These are phyloP conservation scores for Fusarium drepaniforme DNA, from an alignment of 2,329 filamentous ascomycete species.

Conservation along the genomic window DNA sequence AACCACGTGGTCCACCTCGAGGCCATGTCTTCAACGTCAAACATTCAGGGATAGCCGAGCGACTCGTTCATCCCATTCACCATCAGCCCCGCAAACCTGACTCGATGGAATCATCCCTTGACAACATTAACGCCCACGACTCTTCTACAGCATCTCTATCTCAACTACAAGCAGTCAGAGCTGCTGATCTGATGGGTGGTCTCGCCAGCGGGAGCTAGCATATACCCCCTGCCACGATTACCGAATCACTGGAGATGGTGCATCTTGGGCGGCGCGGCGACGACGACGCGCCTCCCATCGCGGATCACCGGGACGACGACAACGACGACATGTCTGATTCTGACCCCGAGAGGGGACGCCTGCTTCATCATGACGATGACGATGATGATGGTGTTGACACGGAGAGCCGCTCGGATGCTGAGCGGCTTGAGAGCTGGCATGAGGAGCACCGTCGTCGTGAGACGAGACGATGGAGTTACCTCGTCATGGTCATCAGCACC, in stretches of 20 bases:
- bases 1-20: conserved; percentile 33
- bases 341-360: conserved; percentile 25
- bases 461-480: conserved; percentile 36
- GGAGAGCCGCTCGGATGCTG: conserved; percentile 24
- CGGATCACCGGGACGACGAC: conserved; percentile 14
- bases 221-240: conserved; percentile 28
- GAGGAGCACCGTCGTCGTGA: conserved; percentile 32
- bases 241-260: conserved; percentile 30
- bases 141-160: neutral
- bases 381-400: conserved; percentile 9
- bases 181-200: conserved; percentile 14
- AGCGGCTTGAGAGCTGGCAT: conserved; percentile 36
- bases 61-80: conserved; percentile 3
- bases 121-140: neutral
- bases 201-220: conserved; percentile 1
- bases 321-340: conserved; percentile 19
- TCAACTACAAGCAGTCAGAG: neutral
- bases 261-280: conserved; percentile 9
- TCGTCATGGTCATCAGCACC: conserved; percentile 35
- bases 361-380: conserved; percentile 19
- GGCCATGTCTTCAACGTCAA: conserved; percentile 18
- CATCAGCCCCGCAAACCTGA: neutral
- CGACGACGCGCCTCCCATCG: conserved; percentile 27
- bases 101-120: conserved; percentile 2
- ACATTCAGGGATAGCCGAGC: conserved; percentile 29